Evolutionary conservation across 164 flowering plant genomes (phyloP), one percentile per base, ranked within the genome.

Genomic region (Liriodendron chinense): DNA sequence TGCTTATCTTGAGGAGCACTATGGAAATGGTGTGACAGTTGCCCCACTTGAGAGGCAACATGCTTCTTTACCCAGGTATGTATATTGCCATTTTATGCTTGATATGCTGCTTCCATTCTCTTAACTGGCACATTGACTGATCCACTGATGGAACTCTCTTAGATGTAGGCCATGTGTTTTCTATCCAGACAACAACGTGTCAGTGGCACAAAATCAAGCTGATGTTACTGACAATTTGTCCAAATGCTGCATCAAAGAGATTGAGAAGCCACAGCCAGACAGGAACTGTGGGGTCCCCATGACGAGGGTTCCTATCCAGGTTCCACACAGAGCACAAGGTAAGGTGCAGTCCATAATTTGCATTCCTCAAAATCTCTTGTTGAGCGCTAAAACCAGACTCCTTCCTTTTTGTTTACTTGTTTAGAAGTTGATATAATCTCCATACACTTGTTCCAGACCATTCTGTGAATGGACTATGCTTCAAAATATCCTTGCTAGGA

Each of bases 1-100:
- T 86, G 98, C 98, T 24, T 88, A 78, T 74, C 96, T 96, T 69
- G 99, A 96, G 86, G 99, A 96, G 85, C 97, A 92, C 78, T 94
- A 89, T 80, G 92, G 89, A 71, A 96, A 94, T 70, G 98, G 96
- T 75, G 78, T 87, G n/a, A 76, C 86, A 73, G 93, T 77, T 78
- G 81, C 92, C 78, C 97, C 99, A 62, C 96, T 85, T 73, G 98
- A 91, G 79, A 94, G 99, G 82, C 97, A 94, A 74, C 99, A 96
- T 78, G 89, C 97, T 72, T 96, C 99, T 65, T 83, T 96, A 70
- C 99, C 99, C 12, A 89, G 99, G 99, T 94, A 86, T 75, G 6
- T 18, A 14, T 14, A 10, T n/a, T 43, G 28, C 9, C 24, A 50
- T 69, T 69, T 47, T 22, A 50, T 23, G n/a, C 21, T 16, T 53